Evolutionary conservation across 805 yeast genomes (phyloP), one percentile per base, ranked within the genome.

Genomic region (Barnettozyma sucrosica): DNA sequence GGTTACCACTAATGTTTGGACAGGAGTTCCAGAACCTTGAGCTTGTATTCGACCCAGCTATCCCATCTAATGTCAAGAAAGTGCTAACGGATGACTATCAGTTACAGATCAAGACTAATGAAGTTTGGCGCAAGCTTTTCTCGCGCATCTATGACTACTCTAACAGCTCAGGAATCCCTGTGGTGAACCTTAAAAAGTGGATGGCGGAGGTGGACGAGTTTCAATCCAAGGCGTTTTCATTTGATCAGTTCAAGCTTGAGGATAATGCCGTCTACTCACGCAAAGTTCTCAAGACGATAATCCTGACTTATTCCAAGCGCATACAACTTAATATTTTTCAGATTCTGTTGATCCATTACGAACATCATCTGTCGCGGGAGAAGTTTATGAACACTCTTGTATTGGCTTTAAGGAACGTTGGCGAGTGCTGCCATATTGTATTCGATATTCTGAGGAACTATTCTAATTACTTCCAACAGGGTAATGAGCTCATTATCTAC

Each of bases 361-460:
- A 60, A 33, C 49, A 33, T n/a, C 41, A 32, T 14, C 40, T 44
- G 7, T 43, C 51, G 1, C 55, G 52, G 26, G 43, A 25, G 2
- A 50, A 50, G 19, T 47, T 54, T 10, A 5, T 16, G 5, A 16
- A 51, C 8, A 44, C 46, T 16, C n/a, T 50, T 5, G 14, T 33
- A 1, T 23, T 45, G 2, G 39, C 48, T 8, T 16, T 47, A 9
- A 47, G 43, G 8, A 5, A 46, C 0, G 32, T 43, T 11, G 36
- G 40, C 2, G 51, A 54, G 7, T 33, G 50, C 19, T 40, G 55
- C 36, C 43, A 43, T 2, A 50, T 52, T 19, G 13, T 45, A 2
- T 53, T 56, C 46, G 64, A 59, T 46, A 39, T 59, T 5, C 36
- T 55, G 3, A 45, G 47, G 30, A 59, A 60, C 30, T 52, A 50